Percentiles rank a stretch among this genome's conserved stretches.
Conservation (phyloP, 352 stramenopile species). For the Globisporangium heterothallicum region DNA sequence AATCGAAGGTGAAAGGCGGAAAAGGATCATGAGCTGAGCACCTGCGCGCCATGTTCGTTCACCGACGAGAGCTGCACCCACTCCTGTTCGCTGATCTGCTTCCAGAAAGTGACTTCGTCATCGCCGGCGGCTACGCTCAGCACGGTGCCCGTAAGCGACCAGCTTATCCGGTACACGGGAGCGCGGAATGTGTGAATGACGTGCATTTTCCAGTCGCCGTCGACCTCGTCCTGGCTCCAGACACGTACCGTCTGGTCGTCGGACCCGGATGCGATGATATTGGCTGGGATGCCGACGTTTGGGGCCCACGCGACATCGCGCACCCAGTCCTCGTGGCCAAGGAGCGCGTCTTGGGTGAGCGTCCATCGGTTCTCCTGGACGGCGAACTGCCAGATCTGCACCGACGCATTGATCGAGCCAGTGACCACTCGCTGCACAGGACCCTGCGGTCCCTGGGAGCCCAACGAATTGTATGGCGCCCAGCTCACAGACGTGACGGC, state of each 20-base stretch:
- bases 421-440: constrained; percentile 73
- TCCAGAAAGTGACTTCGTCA: constrained; percentile 63
- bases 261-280: constrained; percentile 72
- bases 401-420: constrained; percentile 53
- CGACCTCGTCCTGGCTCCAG: constrained; percentile 69
- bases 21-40: constrained; percentile 14
- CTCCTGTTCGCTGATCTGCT: constrained; percentile 49
- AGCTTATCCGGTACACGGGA: constrained; percentile 80
- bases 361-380: constrained; percentile 32
- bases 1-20: too few species aligned
- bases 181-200: constrained; percentile 64
- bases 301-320: constrained; percentile 79
- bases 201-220: constrained; percentile 54
- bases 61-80: constrained; percentile 75
- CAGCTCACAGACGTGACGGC: constrained; percentile 79
- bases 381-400: constrained; percentile 61
- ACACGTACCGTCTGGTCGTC: constrained; percentile 80
- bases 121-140: constrained; percentile 20
- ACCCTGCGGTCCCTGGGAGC: constrained; percentile 55
- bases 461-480: constrained; percentile 85
- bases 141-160: constrained; percentile 45
- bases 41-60: constrained; percentile 53
- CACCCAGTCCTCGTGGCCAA: constrained; percentile 80
- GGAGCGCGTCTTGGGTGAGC: constrained; percentile 30
- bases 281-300: constrained; percentile 78